Evolutionary conservation across 495 filamentous ascomycete species (phyloP).

Genomic region (Neurospora tetraspora): DNA sequence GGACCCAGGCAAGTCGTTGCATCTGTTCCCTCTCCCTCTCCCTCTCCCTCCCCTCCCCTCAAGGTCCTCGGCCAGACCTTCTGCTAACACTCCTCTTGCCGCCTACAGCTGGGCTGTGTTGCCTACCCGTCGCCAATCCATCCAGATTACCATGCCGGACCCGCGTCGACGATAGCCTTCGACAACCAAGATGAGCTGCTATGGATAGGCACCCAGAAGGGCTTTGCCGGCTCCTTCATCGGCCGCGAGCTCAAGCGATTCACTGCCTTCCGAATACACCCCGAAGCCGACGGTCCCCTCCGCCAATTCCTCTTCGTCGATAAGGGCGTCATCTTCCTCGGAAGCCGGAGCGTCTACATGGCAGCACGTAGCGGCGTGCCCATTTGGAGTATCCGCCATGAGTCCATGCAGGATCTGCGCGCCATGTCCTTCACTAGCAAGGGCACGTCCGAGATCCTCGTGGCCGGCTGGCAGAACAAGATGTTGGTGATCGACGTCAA

Average conservation of each 20-base stretch:
- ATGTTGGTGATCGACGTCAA: constrained; percentile 90
- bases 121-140: constrained; percentile 55
- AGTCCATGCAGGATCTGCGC: constrained; percentile 69
- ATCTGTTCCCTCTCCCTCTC: neutral
- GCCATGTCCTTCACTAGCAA: constrained; percentile 94
- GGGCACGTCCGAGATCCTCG: constrained; percentile 67
- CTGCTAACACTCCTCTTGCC: neutral
- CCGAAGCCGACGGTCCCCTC: constrained; percentile 55
- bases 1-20: neutral
- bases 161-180: constrained; percentile 67
- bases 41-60: neutral
- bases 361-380: constrained; percentile 67
- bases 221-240: constrained; percentile 77
- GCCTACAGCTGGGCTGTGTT: constrained; percentile 56
- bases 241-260: constrained; percentile 63
- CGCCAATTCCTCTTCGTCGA: constrained; percentile 80
- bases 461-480: constrained; percentile 71
- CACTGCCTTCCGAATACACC: constrained; percentile 64
- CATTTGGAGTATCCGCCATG: constrained; percentile 70
- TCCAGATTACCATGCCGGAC: constrained; percentile 48
- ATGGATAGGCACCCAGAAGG: constrained; percentile 78
- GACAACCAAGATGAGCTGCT: constrained; percentile 80
- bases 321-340: constrained; percentile 72
- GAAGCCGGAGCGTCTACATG: constrained; percentile 74
- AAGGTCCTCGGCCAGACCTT: neutral